These are phyloP conservation scores for Pythium grandisporangium DNA, from an alignment of 352 stramenopile genomes.

Conservation along the genomic window DNA sequence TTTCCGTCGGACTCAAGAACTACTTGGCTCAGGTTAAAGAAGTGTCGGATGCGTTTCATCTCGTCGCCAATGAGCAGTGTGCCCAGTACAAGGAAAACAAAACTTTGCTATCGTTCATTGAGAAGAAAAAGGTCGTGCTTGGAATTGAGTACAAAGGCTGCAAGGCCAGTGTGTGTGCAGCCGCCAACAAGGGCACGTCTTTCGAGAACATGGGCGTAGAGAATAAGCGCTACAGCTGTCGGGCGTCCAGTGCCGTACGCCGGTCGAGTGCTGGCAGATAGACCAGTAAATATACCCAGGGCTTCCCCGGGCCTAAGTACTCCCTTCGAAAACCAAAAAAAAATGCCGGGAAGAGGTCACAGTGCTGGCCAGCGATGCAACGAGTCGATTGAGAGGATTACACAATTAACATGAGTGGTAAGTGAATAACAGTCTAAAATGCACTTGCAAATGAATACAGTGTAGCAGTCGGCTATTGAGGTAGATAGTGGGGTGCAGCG, in stretches of 20 bases:
- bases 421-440: too few relatives aligned
- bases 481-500: too few relatives aligned
- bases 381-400: too few relatives aligned
- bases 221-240: constrained; percentile 24
- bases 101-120: constrained; percentile 25
- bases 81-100: constrained; percentile 40
- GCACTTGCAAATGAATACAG: too few relatives aligned
- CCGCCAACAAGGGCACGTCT: constrained; percentile 25
- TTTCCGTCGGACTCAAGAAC: constrained; percentile 51
- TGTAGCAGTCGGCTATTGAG: too few relatives aligned
- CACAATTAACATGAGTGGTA: too few relatives aligned
- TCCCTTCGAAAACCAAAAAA: too few relatives aligned
- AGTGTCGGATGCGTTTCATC: constrained; percentile 36
- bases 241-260: constrained; percentile 5
- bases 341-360: too few relatives aligned
- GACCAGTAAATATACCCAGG: too few relatives aligned
- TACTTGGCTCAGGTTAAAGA: constrained; percentile 25
- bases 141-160: constrained; percentile 41
- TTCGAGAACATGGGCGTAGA: constrained; percentile 24
- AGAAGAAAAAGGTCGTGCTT: constrained; percentile 43
- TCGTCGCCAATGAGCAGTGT: constrained; percentile 52
- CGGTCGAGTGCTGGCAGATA: too few relatives aligned
- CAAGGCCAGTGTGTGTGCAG: constrained; percentile 14
- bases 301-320: too few relatives aligned
- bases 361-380: too few relatives aligned